Conservation (phyloP, 2,329 filamentous ascomycete species). For the Colletotrichum cereale region DNA sequence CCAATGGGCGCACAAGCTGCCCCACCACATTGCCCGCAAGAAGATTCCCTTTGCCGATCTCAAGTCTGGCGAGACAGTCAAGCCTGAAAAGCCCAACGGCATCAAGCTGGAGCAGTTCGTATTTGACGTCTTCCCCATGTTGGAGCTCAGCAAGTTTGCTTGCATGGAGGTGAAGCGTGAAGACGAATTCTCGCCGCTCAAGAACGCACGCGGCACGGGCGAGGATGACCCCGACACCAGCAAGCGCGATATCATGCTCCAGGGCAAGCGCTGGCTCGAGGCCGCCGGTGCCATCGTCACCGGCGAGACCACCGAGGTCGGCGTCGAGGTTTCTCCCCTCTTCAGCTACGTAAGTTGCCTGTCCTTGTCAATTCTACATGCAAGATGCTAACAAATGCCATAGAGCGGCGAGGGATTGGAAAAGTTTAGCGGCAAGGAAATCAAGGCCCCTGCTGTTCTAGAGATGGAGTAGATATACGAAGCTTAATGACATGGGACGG, state of each 20-base stretch:
- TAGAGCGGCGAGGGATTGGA: conserved; percentile 75
- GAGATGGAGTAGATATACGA: conserved; percentile 55
- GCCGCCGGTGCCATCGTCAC: conserved; percentile 82
- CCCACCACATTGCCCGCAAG: conserved; percentile 97
- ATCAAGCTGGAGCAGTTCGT: conserved; percentile 99
- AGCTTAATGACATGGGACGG: conserved; percentile 27
- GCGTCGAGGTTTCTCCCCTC: conserved; percentile 91
- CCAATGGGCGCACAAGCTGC: conserved; percentile 85
- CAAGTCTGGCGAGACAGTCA: conserved; percentile 82
- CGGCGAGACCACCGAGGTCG: conserved; percentile 71
- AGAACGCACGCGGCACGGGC: conserved; percentile 87
- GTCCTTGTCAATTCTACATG: background rate
- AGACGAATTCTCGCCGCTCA: conserved; percentile 97
- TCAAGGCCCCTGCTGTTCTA: conserved; percentile 66
- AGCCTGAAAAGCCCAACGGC: conserved; percentile 95
- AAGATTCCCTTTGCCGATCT: conserved; percentile 93
- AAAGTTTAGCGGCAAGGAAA: conserved; percentile 63
- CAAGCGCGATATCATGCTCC: conserved; percentile 87
- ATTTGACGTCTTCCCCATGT: conserved; percentile 96
- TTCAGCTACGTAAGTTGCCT: conserved; percentile 88
- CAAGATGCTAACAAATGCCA: conserved; percentile 41
- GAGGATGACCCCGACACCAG: conserved; percentile 97
- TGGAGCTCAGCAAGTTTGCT: conserved; percentile 89
- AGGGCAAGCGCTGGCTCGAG: conserved; percentile 88
- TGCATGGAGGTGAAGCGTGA: conserved; percentile 96